Evolutionary conservation across 2,329 filamentous ascomycete genomes (phyloP).

Genomic region (Proliferodiscus dingleyae): DNA sequence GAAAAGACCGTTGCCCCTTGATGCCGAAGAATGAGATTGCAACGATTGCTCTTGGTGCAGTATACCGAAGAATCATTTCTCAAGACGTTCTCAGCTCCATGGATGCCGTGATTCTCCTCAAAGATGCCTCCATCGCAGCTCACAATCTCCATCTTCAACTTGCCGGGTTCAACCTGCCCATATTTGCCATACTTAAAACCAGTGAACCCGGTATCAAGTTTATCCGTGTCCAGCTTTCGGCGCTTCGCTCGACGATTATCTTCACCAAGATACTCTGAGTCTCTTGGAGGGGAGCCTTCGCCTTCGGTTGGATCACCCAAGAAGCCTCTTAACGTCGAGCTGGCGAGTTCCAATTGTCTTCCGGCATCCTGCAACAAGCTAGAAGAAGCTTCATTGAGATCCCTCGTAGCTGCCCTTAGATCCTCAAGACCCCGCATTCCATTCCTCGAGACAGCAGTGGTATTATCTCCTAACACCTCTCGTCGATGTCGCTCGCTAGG

Average conservation of each 20-base stretch:
- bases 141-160: conserved; percentile 78
- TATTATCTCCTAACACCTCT: conserved; percentile 15
- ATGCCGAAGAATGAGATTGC: conserved; percentile 82
- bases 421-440: conserved; percentile 14
- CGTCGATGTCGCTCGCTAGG: conserved; percentile 28
- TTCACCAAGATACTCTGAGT: conserved; percentile 24
- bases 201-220: conserved; percentile 40
- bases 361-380: conserved; percentile 22
- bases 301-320: conserved; percentile 25
- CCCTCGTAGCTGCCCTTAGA: conserved; percentile 21
- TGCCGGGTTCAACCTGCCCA: conserved; percentile 80
- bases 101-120: conserved; percentile 51
- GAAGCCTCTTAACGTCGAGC: conserved; percentile 23
- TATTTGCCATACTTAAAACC: conserved; percentile 78
- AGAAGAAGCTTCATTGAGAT: conserved; percentile 25
- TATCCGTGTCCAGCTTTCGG: conserved; percentile 65
- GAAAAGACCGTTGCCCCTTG: conserved; percentile 76
- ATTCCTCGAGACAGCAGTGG: conserved; percentile 6
- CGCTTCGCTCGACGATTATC: conserved; percentile 57
- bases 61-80: conserved; percentile 80
- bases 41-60: conserved; percentile 81
- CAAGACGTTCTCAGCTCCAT: conserved; percentile 76
- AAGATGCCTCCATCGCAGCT: conserved; percentile 81
- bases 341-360: conserved; percentile 25
- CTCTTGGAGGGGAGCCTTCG: conserved; percentile 17